Evolutionary conservation across 2,329 filamentous ascomycete species (phyloP), one percentile per base, ranked within the genome.

Genomic region (Mariannaea sp.): DNA sequence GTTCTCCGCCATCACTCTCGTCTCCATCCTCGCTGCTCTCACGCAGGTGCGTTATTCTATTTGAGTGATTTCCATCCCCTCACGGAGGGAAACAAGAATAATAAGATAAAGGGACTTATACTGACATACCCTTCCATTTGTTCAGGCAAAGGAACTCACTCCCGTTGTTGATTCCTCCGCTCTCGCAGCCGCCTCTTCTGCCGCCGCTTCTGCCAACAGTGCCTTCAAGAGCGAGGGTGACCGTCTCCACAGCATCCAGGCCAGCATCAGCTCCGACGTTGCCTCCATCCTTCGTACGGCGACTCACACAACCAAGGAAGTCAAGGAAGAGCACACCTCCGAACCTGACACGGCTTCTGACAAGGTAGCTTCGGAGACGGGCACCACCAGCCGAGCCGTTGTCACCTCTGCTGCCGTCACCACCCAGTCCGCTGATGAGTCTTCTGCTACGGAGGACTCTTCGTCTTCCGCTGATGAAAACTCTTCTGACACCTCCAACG

Each of bases 1-100:
- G 68, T 68, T 71, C 66, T 62, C 69, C 61, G 61, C 59, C 55
- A 49, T 63, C 17, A 55, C 65, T 39, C 17, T 70, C 55, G 48
- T 68, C 38, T 65, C 50, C 19, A 33, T 68, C 59, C 58, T 71
- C 26, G 64, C 64, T 38, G 64, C 67, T 27, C 12, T 47, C 22
- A 49, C 45, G 5, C 46, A 51, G 52, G 52, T 55, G 51, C 12
- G 45, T 38, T 24, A 5, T 12, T 5, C 6, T 19, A n/a, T 16
- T 10, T n/a, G 14, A 7, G 4, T 12, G 22, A 5, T 16, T 9
- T 38, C 17, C 19, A 13, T 14, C n/a, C 2, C 12, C 26, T 26
- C n/a, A n/a, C n/a, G n/a, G n/a, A n/a, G n/a, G n/a, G n/a, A n/a
- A n/a, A n/a, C n/a, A n/a, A n/a, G n/a, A n/a, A n/a, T n/a, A n/a